Percentiles rank a stretch among this genome's conserved stretches.
These are phyloP conservation scores for Uronychia setigera DNA, from an alignment of 73 alveolate species.

Conservation along the genomic window DNA sequence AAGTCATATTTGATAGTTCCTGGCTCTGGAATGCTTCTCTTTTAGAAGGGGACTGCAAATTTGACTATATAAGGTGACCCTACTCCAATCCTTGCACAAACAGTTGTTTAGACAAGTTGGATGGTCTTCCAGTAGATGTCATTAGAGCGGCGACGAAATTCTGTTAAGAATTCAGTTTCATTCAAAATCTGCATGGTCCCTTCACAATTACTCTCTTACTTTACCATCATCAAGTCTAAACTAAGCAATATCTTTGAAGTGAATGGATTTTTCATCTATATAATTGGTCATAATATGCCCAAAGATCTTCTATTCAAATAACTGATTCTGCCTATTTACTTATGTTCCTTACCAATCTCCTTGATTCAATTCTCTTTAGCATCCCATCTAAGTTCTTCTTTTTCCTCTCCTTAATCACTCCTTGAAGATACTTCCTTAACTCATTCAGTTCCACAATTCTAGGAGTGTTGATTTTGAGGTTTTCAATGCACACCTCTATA, in stretches of 20 bases:
- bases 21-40: slow-evolving; percentile 26
- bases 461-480: too few species aligned
- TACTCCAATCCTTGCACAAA: slow-evolving; percentile 47
- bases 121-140: slow-evolving; percentile 57
- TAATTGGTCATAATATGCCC: background rate
- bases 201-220: background rate
- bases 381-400: background rate
- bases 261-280: background rate
- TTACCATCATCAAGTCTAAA: background rate
- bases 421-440: background rate
- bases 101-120: slow-evolving; percentile 50
- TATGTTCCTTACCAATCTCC: background rate
- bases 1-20: slow-evolving; percentile 50
- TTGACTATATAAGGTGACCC: slow-evolving; percentile 59
- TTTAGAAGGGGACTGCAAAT: slow-evolving; percentile 51
- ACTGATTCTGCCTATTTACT: background rate
- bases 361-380: too few species aligned
- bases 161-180: slow-evolving; percentile 60
- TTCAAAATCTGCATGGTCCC: slow-evolving; percentile 23
- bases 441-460: background rate
- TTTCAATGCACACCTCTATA: too few species aligned
- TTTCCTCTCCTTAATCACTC: background rate
- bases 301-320: background rate
- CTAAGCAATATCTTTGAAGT: background rate
- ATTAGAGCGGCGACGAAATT: slow-evolving; percentile 49